Evolutionary conservation across 805 yeast genomes (phyloP).

Genomic region (Ogataea sp.): DNA sequence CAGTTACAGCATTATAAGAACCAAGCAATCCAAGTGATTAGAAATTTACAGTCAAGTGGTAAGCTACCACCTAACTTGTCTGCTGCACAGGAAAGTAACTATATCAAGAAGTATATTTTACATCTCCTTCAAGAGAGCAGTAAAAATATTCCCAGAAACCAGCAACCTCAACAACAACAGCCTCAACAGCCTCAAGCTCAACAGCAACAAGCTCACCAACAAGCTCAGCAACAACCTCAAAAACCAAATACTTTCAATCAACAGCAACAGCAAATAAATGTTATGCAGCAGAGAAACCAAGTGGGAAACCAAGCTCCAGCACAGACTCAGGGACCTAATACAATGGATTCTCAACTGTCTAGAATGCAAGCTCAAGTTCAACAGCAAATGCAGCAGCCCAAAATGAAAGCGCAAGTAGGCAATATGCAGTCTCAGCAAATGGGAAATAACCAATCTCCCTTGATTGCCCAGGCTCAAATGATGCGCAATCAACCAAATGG

Average conservation of each 20-base stretch:
- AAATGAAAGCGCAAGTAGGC: slow-evolving; percentile 14
- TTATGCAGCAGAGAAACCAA: not conserved
- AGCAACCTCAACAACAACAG: slow-evolving; percentile 11
- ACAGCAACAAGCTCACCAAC: too few species aligned
- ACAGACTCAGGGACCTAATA: slow-evolving; percentile 7
- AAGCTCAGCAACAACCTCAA: slow-evolving; percentile 4
- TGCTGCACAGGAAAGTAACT: slow-evolving; percentile 26
- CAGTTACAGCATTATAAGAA: slow-evolving; percentile 22
- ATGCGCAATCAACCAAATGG: slow-evolving; percentile 3
- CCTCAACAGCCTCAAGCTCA: slow-evolving; percentile 8
- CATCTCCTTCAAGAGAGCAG: slow-evolving; percentile 13
- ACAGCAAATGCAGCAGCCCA: slow-evolving; percentile 23
- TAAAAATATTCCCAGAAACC: slow-evolving; percentile 7
- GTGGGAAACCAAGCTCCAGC: slow-evolving; percentile 7
- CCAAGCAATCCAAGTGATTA: slow-evolving; percentile 27
- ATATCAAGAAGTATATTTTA: slow-evolving; percentile 24
- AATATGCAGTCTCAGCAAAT: slow-evolving; percentile 4
- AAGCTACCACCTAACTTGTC: slow-evolving; percentile 23
- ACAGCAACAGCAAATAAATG: slow-evolving; percentile 1
- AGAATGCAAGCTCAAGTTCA: slow-evolving; percentile 17
- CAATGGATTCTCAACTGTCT: slow-evolving; percentile 9
- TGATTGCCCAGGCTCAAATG: slow-evolving; percentile 2
- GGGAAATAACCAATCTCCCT: slow-evolving; percentile 2
- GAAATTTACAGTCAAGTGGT: slow-evolving; percentile 25
- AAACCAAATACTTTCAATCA: slow-evolving; percentile 3